Evolutionary conservation across 1,284 basidiomycete species (phyloP), one percentile per base, ranked within the genome.

Genomic region (Cutaneotrichosporon arboriforme): DNA sequence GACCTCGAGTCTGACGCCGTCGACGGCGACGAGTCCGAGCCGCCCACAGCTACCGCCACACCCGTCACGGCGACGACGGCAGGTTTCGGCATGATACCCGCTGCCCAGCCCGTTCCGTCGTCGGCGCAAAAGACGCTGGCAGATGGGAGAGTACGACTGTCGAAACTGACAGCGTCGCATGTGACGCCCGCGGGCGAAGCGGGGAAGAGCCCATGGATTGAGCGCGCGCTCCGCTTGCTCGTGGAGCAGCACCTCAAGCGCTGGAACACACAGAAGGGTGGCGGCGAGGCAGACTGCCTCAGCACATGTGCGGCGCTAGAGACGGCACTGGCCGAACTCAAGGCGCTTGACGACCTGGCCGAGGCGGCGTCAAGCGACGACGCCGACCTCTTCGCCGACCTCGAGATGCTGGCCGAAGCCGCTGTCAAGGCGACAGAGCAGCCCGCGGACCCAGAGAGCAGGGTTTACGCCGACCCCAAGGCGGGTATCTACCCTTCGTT

Each of bases 1-100:
- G 71, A 72, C 49, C 58, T 73, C 10, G 70, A 72, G 46, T 58
- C 54, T 21, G 68, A 70, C 48, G 54, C 64, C 2, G 46, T 46
- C 2, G 66, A 62, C 15, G 65, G 62, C 7, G 62, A 54, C 40
- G 62, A 62, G 20, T 50, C 44, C n/a, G 55, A 57, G 22, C 55
- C 55, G 12, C 55, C 55, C 2, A 53, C 51, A 0, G 40, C 39
- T 3, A 48, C 37, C 0, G 40, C 18, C 4, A 43, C 55, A 21
- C 55, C 55, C 1, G 49, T 35, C 22, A n/a, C 21, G 7, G 14
- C 33, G 3, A 45, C 15, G 3, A 18, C 18, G 2, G 26, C 26
- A 7, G 26, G 26, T 31, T 35, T 45, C 18, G 39, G 47, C 31
- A 34, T 26, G 38, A 14, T 35, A 4, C 39, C 21, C 4, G 14